phyloP scores from a whole-genome alignment of 805 yeast species.

The Zygosaccharomyces rouxii region DNA sequence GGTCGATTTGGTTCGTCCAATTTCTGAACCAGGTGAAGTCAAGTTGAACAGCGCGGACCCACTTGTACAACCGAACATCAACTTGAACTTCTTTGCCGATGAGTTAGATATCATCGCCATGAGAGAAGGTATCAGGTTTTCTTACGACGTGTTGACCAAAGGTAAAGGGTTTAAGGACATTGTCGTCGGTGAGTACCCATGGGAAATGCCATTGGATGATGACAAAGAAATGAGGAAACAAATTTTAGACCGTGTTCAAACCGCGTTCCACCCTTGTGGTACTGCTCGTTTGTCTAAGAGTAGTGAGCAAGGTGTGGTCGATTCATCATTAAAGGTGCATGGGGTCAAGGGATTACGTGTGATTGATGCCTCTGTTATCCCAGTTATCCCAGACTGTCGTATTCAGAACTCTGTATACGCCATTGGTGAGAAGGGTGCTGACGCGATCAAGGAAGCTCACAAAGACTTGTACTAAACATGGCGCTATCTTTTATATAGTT shows the following conservation, averaged over 20 bases:
- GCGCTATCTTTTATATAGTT: neutral
- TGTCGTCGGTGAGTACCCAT: constrained; percentile 31
- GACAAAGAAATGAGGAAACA: constrained; percentile 32
- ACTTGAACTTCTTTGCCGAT: constrained; percentile 29
- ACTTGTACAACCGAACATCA: constrained; percentile 27
- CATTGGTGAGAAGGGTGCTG: constrained; percentile 33
- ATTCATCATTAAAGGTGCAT: constrained; percentile 31
- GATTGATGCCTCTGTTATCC: constrained; percentile 34
- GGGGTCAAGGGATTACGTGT: constrained; percentile 32
- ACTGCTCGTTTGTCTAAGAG: constrained; percentile 23
- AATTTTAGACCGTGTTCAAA: constrained; percentile 32
- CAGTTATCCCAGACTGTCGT: constrained; percentile 33
- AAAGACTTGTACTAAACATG: constrained; percentile 8
- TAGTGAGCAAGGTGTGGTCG: constrained; percentile 27
- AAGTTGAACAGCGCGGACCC: constrained; percentile 27
- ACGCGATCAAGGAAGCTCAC: constrained; percentile 23
- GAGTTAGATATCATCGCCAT: constrained; percentile 34
- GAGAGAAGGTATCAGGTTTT: constrained; percentile 32
- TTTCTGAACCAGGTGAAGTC: constrained; percentile 28
- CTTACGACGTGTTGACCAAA: constrained; percentile 29
- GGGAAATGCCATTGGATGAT: constrained; percentile 31
- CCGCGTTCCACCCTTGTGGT: constrained; percentile 36
- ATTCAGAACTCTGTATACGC: constrained; percentile 30
- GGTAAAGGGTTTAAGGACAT: constrained; percentile 33
- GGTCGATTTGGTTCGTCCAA: constrained; percentile 32